Conservation (phyloP, 176 grass and related monocot genomes). For the Pharus latifolius region DNA sequence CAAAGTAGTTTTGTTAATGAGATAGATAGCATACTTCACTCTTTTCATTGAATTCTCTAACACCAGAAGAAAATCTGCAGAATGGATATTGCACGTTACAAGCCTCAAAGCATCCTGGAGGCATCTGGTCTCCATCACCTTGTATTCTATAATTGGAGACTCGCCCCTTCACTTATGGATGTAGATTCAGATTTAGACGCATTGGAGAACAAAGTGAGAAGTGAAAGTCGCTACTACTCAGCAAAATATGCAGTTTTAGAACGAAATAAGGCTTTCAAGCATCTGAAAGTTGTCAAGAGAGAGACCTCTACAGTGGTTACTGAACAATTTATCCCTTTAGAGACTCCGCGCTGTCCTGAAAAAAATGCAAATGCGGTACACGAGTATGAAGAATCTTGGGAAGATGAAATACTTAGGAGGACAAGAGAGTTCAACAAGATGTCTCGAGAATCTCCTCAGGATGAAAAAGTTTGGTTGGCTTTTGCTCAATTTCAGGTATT, state of each 20-base stretch:
- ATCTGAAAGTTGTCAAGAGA: constrained; percentile 58
- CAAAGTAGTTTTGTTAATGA: not conserved
- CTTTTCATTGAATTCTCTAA: constrained; percentile 17
- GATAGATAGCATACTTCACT: not conserved
- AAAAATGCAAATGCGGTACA: constrained; percentile 24
- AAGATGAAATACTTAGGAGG: constrained; percentile 81
- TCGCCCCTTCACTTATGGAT: constrained; percentile 34
- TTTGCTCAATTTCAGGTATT: constrained; percentile 96
- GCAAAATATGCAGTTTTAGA: constrained; percentile 55
- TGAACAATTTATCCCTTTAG: constrained; percentile 70
- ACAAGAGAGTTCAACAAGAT: constrained; percentile 89
- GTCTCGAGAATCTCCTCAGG: constrained; percentile 68
- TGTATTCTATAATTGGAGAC: constrained; percentile 21
- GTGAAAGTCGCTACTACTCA: constrained; percentile 68
- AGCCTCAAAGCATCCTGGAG: constrained; percentile 39
- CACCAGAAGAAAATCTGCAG: constrained; percentile 45
- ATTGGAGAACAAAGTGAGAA: constrained; percentile 58
- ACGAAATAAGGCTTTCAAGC: constrained; percentile 72
- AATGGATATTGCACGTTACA: constrained; percentile 92
- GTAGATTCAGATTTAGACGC: constrained; percentile 71
- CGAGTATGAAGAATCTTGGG: constrained; percentile 85
- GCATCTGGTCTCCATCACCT: constrained; percentile 28
- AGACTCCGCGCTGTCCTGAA: constrained; percentile 23
- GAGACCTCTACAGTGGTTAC: constrained; percentile 19
- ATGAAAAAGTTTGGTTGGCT: constrained; percentile 86